Percentiles rank a stretch among this genome's conserved stretches.
phyloP scores from a whole-genome alignment of 1,284 basidiomycete species.

The Cryptococcus depauperatus region DNA sequence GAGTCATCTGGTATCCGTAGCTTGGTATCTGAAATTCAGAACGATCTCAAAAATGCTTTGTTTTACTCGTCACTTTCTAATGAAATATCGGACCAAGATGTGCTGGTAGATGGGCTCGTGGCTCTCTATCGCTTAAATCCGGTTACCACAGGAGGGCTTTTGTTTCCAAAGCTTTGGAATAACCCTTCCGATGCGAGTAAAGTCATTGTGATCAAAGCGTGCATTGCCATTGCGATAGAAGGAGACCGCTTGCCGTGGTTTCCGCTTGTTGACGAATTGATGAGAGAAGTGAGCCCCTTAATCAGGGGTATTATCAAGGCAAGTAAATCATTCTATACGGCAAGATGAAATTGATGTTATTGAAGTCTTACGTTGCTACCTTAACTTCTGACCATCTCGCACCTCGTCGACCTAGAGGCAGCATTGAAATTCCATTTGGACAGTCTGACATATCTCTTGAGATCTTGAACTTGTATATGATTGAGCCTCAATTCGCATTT shows the following conservation, averaged over 20 bases:
- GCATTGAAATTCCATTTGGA: constrained; percentile 6
- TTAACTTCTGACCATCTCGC: background rate
- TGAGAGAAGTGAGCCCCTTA: constrained; percentile 17
- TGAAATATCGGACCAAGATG: constrained; percentile 64
- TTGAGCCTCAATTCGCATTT: constrained; percentile 28
- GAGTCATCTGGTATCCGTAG: constrained; percentile 55
- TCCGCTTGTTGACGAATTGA: constrained; percentile 15
- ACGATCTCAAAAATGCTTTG: constrained; percentile 56
- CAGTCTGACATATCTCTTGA: constrained; percentile 25
- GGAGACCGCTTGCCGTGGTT: constrained; percentile 32
- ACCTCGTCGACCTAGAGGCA: constrained; percentile 7
- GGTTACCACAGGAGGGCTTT: constrained; percentile 50
- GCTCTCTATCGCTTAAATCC: constrained; percentile 63
- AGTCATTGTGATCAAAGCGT: constrained; percentile 65
- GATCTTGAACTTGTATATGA: constrained; percentile 24
- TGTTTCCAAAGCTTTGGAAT: constrained; percentile 60
- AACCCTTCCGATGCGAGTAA: constrained; percentile 71
- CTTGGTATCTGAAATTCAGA: constrained; percentile 63
- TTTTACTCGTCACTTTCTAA: constrained; percentile 25
- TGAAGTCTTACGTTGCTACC: background rate
- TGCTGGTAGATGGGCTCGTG: constrained; percentile 66
- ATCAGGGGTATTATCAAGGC: constrained; percentile 31
- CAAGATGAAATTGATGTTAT: background rate
- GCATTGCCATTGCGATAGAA: constrained; percentile 49
- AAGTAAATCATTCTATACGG: constrained; percentile 1